Evolutionary conservation across 257 asterid genomes (phyloP).

Genomic region (Gentiana macrophylla): DNA sequence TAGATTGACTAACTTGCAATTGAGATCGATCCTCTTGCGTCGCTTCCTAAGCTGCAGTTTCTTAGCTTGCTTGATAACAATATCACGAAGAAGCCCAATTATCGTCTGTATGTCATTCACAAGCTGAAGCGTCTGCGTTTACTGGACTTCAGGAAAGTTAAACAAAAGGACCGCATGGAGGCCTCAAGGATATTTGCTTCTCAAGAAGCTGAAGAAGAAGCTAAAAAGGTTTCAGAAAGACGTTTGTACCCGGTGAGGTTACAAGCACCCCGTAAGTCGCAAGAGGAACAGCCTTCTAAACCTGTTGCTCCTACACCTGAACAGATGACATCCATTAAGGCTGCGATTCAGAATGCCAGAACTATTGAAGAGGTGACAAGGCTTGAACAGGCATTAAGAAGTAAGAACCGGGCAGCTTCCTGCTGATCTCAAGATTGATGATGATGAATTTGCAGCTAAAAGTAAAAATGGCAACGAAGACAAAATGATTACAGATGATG

Average conservation of each 20-base stretch:
- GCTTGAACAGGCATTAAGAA: slow-evolving; percentile 99
- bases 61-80: slow-evolving; percentile 91
- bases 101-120: slow-evolving; percentile 92
- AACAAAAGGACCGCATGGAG: slow-evolving; percentile 91
- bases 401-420: slow-evolving; percentile 95
- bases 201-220: slow-evolving; percentile 88
- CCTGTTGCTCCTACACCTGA: slow-evolving; percentile 85
- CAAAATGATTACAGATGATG: slow-evolving; percentile 43
- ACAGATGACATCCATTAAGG: slow-evolving; percentile 97
- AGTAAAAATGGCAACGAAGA: slow-evolving; percentile 41
- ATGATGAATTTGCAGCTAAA: slow-evolving; percentile 23
- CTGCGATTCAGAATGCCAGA: slow-evolving; percentile 95
- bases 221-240: slow-evolving; percentile 70
- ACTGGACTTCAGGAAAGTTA: slow-evolving; percentile 90
- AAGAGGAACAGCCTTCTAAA: slow-evolving; percentile 62
- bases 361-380: slow-evolving; percentile 98
- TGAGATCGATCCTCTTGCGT: slow-evolving; percentile 89
- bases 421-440: slow-evolving; percentile 52
- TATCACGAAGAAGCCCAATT: slow-evolving; percentile 90
- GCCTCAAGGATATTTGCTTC: slow-evolving; percentile 78
- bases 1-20: slow-evolving; percentile 81
- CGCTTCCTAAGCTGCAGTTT: slow-evolving; percentile 78
- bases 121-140: slow-evolving; percentile 76
- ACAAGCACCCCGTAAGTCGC: slow-evolving; percentile 40
- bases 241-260: slow-evolving; percentile 64